Base-by-base conservation (phyloP, 2,329 filamentous ascomycete genomes). In the Diaporthe aspalathi region DNA sequence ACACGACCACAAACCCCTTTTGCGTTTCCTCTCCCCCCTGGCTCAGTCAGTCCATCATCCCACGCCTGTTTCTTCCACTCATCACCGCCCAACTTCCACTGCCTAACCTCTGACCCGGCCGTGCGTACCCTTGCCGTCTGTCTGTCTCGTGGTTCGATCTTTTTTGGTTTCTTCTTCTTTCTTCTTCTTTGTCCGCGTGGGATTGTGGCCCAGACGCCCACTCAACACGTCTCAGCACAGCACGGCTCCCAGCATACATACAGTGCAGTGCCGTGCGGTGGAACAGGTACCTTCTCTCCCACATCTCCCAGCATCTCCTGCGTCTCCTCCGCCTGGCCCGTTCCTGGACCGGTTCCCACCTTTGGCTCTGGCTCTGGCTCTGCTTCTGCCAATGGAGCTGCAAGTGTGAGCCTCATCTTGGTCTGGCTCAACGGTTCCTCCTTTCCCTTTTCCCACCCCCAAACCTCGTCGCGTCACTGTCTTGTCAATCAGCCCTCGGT, bases 321-420 rank as follows among this genome's bases (percentile, higher is more conserved):
- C 29, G 47, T 27, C 49, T 40, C 65, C 47, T 9, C 65, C 43
- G 60, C 60, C 60, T 32, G 53, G 66, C 66, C 50, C 43, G 50
- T 68, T 68, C 66, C 66, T 38, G 57, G 53, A 32, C 66, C 53
- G 43, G 66, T 57, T 57, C 53, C 66, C 66, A 68, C 53, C 45
- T 35, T n/a, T n/a, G n/a, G n/a, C n/a, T n/a, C n/a, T n/a, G n/a
- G n/a, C n/a, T n/a, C n/a, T n/a, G n/a, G n/a, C n/a, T n/a, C n/a
- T n/a, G n/a, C n/a, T n/a, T n/a, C 9, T 40, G 38, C 43, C 40
- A 49, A 63, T 68, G 40, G 54, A 68, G 52, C 66, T 65, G 60
- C 68, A 65, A 54, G 52, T 68, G 60, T 35, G 57, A 32, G 38
- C 47, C 40, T 70, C 52, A 27, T 35, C 52, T 38, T 35, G 49